Evolutionary conservation across 208 protist species (phyloP), one percentile per base, ranked within the genome.

Genomic region (Trichomonas tenax): DNA sequence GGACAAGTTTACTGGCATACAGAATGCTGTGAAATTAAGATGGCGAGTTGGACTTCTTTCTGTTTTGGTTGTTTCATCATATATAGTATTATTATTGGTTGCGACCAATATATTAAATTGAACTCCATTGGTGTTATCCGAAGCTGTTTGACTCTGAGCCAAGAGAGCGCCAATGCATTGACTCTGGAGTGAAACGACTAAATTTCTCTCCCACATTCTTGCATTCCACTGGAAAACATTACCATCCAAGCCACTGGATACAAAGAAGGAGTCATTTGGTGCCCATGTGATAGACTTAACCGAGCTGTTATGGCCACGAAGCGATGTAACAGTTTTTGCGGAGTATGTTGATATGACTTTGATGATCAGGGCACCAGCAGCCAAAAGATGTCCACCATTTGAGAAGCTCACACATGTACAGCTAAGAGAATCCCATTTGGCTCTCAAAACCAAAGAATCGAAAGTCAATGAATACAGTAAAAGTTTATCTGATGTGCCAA

Each of bases 281-380:
- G 86, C 86, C 86, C 86, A 93, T 51, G 86, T 51, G 44, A 93
- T 93, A 15, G 86, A 93, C n/a, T 93, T 93, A 3, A 93, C n/a
- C 1, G 44, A 36, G 15, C 31, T 49, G 44, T 93, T 93, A 38
- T 93, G 86, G 6, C 86, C 86, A 38, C 86, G 40, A 58, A 93
- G 44, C n/a, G 86, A 93, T 51, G 86, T 51, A 15, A 93, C 86
- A 4, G 44, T 51, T 58, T 93, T 93, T 23, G 40, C 44, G 26
- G 3, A 49, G 31, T 93, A 93, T 51, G 86, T 93, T 10, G 86
- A 93, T 3, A 93, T 93, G 38, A 93, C 86, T 93, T 93, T 93
- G 21, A 93, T 93, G 21, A 93, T 93, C 51, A 93, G 34, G 46
- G 86, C 41, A 15, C 86, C 86, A 38, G 44, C 86, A 26, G 86